A percentile compares a stretch with the other conserved stretches of the same genome.
Evolutionary conservation across 352 stramenopile genomes (phyloP).

Genomic region (Pythium myriotylum): DNA sequence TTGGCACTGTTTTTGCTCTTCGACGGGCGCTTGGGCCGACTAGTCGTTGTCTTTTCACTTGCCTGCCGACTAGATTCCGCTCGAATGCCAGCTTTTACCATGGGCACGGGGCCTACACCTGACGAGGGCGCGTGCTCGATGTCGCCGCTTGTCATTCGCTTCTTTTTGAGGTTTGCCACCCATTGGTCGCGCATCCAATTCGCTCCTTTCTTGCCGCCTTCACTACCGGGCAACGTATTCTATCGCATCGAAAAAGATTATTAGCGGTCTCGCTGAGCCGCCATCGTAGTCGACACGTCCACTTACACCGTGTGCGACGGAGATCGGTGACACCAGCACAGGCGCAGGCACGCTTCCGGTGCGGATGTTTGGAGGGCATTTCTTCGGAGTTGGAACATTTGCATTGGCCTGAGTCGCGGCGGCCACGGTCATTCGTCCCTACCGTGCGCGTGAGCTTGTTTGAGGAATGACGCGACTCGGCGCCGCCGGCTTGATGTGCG

Average conservation of each 20-base stretch:
- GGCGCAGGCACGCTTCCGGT: constrained; percentile 24
- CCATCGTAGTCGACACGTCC: too few relatives aligned
- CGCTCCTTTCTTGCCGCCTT: constrained; percentile 36
- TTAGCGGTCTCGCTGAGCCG: neutral
- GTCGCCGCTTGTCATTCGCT: constrained; percentile 37
- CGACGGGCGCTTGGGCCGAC: constrained; percentile 13
- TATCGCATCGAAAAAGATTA: constrained; percentile 3
- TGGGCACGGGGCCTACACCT: constrained; percentile 3
- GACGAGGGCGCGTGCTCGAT: neutral
- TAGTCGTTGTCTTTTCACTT: constrained; percentile 8
- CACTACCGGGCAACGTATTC: constrained; percentile 43
- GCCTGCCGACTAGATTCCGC: constrained; percentile 11
- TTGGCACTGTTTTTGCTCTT: constrained; percentile 20
- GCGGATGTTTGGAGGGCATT: constrained; percentile 35
- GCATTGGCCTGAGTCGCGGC: neutral
- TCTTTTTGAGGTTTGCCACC: constrained; percentile 87
- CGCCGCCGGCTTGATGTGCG: constrained; percentile 13
- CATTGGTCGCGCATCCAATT: constrained; percentile 84
- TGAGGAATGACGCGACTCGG: constrained; percentile 14
- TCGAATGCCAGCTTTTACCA: constrained; percentile 23
- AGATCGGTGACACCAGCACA: constrained; percentile 40
- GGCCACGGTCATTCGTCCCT: constrained; percentile 1
- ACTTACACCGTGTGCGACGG: constrained; percentile 34
- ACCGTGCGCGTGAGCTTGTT: constrained; percentile 10
- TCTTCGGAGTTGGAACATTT: constrained; percentile 20